phyloP scores from a whole-genome alignment of 495 filamentous ascomycete species.

The Clavariopsis aquatica region DNA sequence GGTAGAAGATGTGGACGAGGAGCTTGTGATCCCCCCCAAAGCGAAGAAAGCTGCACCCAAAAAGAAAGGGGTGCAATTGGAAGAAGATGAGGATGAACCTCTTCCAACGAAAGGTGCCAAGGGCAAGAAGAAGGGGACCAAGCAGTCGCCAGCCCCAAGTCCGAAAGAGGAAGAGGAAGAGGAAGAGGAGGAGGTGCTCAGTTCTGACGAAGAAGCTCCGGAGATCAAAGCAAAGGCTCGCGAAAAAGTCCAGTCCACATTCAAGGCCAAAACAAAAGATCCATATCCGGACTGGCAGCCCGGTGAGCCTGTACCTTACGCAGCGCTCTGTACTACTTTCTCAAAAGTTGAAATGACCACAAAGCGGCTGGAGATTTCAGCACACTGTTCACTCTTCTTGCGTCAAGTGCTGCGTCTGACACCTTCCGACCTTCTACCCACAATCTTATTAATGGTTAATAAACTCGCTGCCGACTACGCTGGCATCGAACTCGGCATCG shows the following conservation, averaged over 20 bases:
- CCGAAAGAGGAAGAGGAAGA: slow-evolving; percentile 20
- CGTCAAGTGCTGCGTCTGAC: slow-evolving; percentile 90
- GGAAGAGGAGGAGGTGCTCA: slow-evolving; percentile 20
- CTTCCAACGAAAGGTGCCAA: slow-evolving; percentile 4
- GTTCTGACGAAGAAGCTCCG: slow-evolving; percentile 66
- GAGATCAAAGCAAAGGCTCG: slow-evolving; percentile 73
- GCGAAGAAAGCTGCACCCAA: slow-evolving; percentile 1
- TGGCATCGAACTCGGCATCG: slow-evolving; percentile 93
- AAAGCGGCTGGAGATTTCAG: slow-evolving; percentile 81
- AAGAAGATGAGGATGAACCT: slow-evolving; percentile 12
- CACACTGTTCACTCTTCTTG: slow-evolving; percentile 86
- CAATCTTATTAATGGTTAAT: slow-evolving; percentile 93
- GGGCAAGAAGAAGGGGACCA: slow-evolving; percentile 14
- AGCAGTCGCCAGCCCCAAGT: slow-evolving; percentile 7
- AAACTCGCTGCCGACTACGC: slow-evolving; percentile 96
- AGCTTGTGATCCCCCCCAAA: background rate
- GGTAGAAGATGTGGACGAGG: slow-evolving; percentile 1
- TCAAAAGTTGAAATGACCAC: slow-evolving; percentile 90
- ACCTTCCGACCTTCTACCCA: slow-evolving; percentile 81
- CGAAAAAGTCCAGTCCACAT: slow-evolving; percentile 77
- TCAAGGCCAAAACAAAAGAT: slow-evolving; percentile 67
- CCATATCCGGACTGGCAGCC: slow-evolving; percentile 93
- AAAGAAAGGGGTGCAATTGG: background rate
- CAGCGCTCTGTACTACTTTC: slow-evolving; percentile 91
- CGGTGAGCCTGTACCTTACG: slow-evolving; percentile 88